Evolutionary conservation across 805 yeast genomes (phyloP).

Genomic region (Wickerhamomyces mucosus): DNA sequence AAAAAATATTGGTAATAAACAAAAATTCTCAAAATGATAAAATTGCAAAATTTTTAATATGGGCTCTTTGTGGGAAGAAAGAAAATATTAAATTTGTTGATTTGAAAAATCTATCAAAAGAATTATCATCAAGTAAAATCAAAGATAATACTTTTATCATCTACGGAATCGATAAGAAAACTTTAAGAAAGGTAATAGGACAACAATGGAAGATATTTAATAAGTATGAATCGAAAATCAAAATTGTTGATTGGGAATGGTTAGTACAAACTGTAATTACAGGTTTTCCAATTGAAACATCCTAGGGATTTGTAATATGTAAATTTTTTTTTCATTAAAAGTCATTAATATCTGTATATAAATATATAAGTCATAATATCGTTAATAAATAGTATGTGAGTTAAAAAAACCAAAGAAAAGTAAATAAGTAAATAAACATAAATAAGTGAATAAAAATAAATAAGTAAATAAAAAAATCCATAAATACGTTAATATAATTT

Average conservation of each 20-base stretch:
- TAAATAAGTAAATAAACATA: too few relatives aligned
- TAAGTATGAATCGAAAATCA: conserved; percentile 4
- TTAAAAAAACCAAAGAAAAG: too few relatives aligned
- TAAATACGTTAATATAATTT: too few relatives aligned
- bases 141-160: background rate
- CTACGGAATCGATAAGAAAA: background rate
- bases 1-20: background rate
- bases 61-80: background rate
- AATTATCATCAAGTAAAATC: background rate
- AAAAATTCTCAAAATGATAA: background rate
- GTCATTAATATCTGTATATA: too few relatives aligned
- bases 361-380: too few relatives aligned
- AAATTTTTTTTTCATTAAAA: too few relatives aligned
- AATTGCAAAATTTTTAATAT: background rate
- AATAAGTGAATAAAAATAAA: too few relatives aligned
- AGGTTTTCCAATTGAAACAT: too few relatives aligned
- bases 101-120: background rate
- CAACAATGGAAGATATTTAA: background rate
- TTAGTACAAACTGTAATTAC: conserved; percentile 50
- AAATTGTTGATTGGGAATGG: conserved; percentile 55
- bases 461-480: too few relatives aligned
- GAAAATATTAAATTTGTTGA: background rate
- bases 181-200: background rate
- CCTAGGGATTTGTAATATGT: too few relatives aligned
- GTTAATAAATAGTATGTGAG: too few relatives aligned